A percentile compares a stretch with the other conserved stretches of the same genome.
Conservation (phyloP, 2,329 filamentous ascomycete genomes). For the Penicillium sp. region DNA sequence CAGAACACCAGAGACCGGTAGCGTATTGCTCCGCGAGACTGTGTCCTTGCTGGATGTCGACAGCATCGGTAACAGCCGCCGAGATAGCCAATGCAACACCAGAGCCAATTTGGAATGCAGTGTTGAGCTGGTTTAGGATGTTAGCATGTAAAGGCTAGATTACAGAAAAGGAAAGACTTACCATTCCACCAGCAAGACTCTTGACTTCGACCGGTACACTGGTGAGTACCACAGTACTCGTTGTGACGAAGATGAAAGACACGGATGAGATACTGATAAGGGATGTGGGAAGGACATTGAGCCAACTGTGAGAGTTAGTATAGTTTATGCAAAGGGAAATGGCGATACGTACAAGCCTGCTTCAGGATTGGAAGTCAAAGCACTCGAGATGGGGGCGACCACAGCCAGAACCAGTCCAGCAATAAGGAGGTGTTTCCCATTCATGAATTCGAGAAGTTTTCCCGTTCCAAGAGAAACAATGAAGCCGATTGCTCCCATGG, state of each 20-base stretch:
- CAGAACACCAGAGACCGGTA: slow-evolving; percentile 46
- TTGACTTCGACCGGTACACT: slow-evolving; percentile 46
- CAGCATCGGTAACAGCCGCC: slow-evolving; percentile 40
- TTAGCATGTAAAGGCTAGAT: neutral
- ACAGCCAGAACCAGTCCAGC: slow-evolving; percentile 38
- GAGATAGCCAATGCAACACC: slow-evolving; percentile 45
- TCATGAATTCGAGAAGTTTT: slow-evolving; percentile 40
- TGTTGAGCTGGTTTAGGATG: slow-evolving; percentile 34
- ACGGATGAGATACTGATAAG: slow-evolving; percentile 44
- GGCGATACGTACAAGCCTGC: slow-evolving; percentile 26
- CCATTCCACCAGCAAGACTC: slow-evolving; percentile 44
- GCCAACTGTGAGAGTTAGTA: slow-evolving; percentile 33
- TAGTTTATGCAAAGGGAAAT: neutral
- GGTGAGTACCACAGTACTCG: slow-evolving; percentile 43
- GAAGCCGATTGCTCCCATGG: slow-evolving; percentile 44
- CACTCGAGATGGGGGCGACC: slow-evolving; percentile 40
- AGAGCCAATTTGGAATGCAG: slow-evolving; percentile 46
- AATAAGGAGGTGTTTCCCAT: slow-evolving; percentile 41
- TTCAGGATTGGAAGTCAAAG: slow-evolving; percentile 25
- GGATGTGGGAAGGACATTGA: slow-evolving; percentile 42
- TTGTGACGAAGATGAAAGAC: slow-evolving; percentile 45
- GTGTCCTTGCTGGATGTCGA: slow-evolving; percentile 41
- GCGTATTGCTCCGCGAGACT: slow-evolving; percentile 37
- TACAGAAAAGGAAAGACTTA: slow-evolving; percentile 1
- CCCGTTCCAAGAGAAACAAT: slow-evolving; percentile 39